phyloP scores from a whole-genome alignment of 2,329 filamentous ascomycete genomes.

The Colletotrichum tropicale region DNA sequence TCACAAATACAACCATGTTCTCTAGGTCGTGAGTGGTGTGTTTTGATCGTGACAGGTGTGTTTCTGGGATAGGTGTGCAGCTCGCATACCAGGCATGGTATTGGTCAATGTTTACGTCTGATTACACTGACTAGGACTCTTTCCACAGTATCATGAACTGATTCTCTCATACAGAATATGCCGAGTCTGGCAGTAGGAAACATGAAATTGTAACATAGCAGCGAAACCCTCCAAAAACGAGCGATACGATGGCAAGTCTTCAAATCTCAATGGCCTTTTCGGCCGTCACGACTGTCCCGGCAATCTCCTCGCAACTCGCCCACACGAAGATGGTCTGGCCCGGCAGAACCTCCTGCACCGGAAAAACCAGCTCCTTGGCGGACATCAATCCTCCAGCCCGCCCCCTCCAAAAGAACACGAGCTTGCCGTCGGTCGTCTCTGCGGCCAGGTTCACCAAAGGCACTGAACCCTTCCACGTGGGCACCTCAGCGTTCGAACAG shows the following conservation, averaged over 20 bases:
- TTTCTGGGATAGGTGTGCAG: fast-evolving
- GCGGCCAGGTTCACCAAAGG: conserved; percentile 77
- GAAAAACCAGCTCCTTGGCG: conserved; percentile 60
- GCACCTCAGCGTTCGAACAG: conserved; percentile 69
- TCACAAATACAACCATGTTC: not conserved
- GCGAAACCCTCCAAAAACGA: not conserved
- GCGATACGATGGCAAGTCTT: not conserved
- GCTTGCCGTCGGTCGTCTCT: conserved; percentile 70
- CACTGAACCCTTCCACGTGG: conserved; percentile 65
- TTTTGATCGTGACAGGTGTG: not conserved
- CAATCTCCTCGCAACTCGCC: conserved; percentile 87
- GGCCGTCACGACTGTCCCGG: conserved; percentile 53
- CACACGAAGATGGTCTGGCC: conserved; percentile 66
- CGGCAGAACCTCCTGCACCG: conserved; percentile 52
- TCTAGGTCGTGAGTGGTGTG: not conserved
- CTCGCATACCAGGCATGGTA: fast-evolving
- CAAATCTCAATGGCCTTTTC: not conserved
- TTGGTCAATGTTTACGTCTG: no score
- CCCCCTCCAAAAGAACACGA: conserved; percentile 71
- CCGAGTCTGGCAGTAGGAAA: not conserved
- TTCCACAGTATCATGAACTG: not conserved
- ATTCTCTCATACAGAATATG: not conserved
- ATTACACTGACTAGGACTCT: not conserved
- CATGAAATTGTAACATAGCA: not conserved
- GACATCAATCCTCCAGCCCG: conserved; percentile 70